Base-by-base conservation (phyloP, 106 monocot genomes). In the Agapanthus africanus region DNA sequence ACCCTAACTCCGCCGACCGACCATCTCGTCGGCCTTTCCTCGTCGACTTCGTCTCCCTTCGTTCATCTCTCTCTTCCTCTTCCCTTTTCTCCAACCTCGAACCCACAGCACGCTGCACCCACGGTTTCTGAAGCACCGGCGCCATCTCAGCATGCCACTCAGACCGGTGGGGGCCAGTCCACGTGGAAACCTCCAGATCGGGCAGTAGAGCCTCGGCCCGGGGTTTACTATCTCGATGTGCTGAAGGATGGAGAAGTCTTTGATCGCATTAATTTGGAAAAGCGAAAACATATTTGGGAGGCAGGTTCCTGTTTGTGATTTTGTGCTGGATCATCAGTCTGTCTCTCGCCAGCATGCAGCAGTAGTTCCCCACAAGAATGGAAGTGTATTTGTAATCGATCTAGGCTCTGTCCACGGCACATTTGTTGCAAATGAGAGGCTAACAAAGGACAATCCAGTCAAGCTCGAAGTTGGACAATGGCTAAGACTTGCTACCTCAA, bases 341-440 rank as follows among this genome's bases (percentile, higher is more conserved):
- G 90, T 99, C 64, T 99, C 99, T 30, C 84, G 99, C 11, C 99
- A 99, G 68, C 99, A 99, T 85, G 99, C 99, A 42, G 93, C 85
- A 23, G 90, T 99, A 7, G 82, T 99, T 73, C 90, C 99, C 7
- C 99, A 99, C 81, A 93, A 79, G 69, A 93, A 99, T 70, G 99
- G 99, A 81, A 87, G 97, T 72, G 75, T 99, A 25, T 99, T 78
- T 79, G 97, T 92, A 22, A 99, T 99, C 51, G 97, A 99, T 79
- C 69, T 99, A 54, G 97, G 92, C 31, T 99, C 97, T 35, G 97
- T 84, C 23, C 97, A 99, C 71, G 97, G 97, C 50, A 99, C 97
- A 54, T 99, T 93, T 76, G 90, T 99, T 51, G 97, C 89, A 36
- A 99, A 92, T 59, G 97, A 99, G 81, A 80, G 97, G 25, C 71